Evolutionary conservation across 192 early-diverging fungal genomes (phyloP), one percentile per base, ranked within the genome.

Genomic region (Backusella circina): DNA sequence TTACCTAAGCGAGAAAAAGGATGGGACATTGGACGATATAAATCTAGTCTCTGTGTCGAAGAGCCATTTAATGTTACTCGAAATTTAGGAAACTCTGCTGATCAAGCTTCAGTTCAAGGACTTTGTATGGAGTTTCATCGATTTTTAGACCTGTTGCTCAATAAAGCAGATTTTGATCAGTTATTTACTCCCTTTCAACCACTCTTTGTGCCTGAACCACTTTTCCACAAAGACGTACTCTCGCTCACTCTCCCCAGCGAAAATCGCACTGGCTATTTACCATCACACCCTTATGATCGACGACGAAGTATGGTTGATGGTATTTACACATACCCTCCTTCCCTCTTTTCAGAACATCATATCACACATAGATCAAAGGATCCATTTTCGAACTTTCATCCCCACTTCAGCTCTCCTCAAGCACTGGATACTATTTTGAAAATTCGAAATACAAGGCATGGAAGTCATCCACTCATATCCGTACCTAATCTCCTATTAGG

Each of bases 31-130:
- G 86, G 91, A 31, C 86, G 85, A 31, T 80, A 87, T 16, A 90
- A 89, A 73, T 86, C 87, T 38, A 80, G 93, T 61, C 84, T 99
- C 23, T 96, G 96, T 79, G 90, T 98, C 15, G 97, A 99, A 74
- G 96, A 98, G 82, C 96, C 96, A 7, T 95, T 99, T 75, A 90
- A 95, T 74, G 91, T 92, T 0, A 86, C 88, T 72, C 87, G 96
- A 36, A 99, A 99, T 65, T 86, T 99, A 3, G 96, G 93, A 0
- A 97, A 99, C 72, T 94, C 93, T 26, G 94, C 94, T 2, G 96
- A 97, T 82, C 87, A 84, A 30, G 83, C 86, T 0, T 90, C 91
- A 8, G 91, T 97, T 5, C 87, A 88, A 35, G 96, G 95, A 13
- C 77, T 98, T 64, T 82, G 91, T 32, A 75, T 83, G n/a, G 97